Percentiles rank a stretch among this genome's conserved stretches.
Conservation (phyloP, 2,329 filamentous ascomycete genomes). For the Acrocalymma vagum region DNA sequence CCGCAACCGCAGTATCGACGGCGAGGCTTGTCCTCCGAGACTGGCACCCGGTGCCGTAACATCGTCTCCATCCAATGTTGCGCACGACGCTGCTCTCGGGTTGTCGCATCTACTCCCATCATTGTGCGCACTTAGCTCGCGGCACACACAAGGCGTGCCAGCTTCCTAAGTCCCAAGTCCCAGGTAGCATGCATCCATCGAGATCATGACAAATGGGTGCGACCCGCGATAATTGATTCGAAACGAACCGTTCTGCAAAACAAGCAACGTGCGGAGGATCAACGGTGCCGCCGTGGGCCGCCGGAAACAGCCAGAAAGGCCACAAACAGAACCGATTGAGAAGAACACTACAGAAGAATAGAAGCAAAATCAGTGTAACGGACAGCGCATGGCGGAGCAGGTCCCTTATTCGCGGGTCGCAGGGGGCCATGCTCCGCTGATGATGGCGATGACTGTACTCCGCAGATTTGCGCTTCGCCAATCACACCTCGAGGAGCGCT, state of each 20-base stretch:
- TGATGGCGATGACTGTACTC: conserved; percentile 44
- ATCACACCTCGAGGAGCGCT: conserved; percentile 22
- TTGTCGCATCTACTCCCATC: conserved; percentile 18
- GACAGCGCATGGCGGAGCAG: conserved; percentile 26
- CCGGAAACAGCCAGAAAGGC: conserved; percentile 18
- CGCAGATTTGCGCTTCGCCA: conserved; percentile 23
- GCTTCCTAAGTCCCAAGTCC: conserved; percentile 13
- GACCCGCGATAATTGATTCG: conserved; percentile 31
- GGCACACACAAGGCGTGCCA: conserved; percentile 15
- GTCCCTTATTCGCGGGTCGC: conserved; percentile 30
- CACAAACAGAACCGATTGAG: too few relatives aligned
- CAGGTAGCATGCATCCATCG: conserved; percentile 10
- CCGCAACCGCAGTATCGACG: conserved; percentile 21
- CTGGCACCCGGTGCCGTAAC: conserved; percentile 33
- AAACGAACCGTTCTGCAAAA: conserved; percentile 10
- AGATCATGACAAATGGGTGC: conserved; percentile 21
- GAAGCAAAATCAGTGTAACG: conserved; percentile 19
- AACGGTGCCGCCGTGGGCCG: conserved; percentile 32
- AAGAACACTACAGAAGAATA: too few relatives aligned
- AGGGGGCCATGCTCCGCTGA: conserved; percentile 17
- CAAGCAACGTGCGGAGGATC: conserved; percentile 25
- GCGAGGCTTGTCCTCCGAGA: conserved; percentile 15
- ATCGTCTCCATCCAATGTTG: conserved; percentile 21
- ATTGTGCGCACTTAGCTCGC: conserved; percentile 19
- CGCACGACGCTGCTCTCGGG: not conserved